phyloP scores from a whole-genome alignment of 352 stramenopile species.

The Pythium apleroticum region DNA sequence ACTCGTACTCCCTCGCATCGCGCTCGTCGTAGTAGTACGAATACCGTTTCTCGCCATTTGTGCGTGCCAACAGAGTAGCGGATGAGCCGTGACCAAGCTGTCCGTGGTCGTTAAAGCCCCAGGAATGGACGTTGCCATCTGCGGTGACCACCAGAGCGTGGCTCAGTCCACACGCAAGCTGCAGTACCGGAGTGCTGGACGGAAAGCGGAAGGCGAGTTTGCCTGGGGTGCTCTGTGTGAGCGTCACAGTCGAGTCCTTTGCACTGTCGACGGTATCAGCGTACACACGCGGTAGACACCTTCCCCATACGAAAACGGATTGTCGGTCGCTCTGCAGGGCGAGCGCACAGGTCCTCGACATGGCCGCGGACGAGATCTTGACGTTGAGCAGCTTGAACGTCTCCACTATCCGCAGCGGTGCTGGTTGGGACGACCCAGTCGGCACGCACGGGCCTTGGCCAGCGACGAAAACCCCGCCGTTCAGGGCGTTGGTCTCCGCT shows the following conservation, averaged over 20 bases:
- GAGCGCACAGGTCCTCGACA: constrained; percentile 51
- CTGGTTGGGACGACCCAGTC: background rate
- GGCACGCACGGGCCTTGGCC: constrained; percentile 47
- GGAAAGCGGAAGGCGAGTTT: constrained; percentile 36
- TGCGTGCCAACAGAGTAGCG: constrained; percentile 46
- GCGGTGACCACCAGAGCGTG: constrained; percentile 55
- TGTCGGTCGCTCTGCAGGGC: constrained; percentile 40
- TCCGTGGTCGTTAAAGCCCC: constrained; percentile 79
- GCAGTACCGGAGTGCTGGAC: constrained; percentile 18
- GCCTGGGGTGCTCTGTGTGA: constrained; percentile 26
- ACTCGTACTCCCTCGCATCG: constrained; percentile 42
- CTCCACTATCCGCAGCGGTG: constrained; percentile 41
- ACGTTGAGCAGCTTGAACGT: constrained; percentile 46
- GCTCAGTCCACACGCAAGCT: constrained; percentile 50
- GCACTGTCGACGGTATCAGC: constrained; percentile 7
- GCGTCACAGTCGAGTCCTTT: background rate
- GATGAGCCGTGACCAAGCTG: constrained; percentile 64
- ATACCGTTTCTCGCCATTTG: constrained; percentile 37
- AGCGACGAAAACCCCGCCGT: constrained; percentile 54
- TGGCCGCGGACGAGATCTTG: constrained; percentile 32
- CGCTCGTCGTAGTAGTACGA: constrained; percentile 52
- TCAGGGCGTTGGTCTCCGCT: constrained; percentile 48
- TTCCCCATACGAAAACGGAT: constrained; percentile 56
- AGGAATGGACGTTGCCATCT: constrained; percentile 65
- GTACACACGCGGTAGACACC: constrained; percentile 50